These are phyloP conservation scores for Monosporozyma siamensis DNA, from an alignment of 805 yeast genomes.

Conservation along the genomic window DNA sequence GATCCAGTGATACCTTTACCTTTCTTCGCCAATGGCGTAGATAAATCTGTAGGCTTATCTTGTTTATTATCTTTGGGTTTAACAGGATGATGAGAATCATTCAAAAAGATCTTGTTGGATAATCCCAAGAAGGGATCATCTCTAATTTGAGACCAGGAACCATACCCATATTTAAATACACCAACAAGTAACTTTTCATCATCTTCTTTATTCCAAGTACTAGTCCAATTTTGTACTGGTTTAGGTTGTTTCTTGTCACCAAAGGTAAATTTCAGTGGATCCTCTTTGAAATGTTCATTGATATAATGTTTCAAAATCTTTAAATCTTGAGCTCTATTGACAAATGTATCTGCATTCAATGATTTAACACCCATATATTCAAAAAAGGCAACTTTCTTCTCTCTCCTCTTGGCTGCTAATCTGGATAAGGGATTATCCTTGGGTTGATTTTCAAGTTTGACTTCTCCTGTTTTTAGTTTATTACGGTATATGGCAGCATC, in stretches of 20 bases:
- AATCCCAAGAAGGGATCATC: slow-evolving; percentile 90
- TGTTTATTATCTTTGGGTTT: slow-evolving; percentile 7
- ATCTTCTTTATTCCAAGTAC: slow-evolving; percentile 74
- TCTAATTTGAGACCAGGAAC: slow-evolving; percentile 87
- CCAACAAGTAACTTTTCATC: slow-evolving; percentile 86
- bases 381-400: slow-evolving; percentile 81
- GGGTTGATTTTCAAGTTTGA: slow-evolving; percentile 25
- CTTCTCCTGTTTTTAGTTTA: slow-evolving; percentile 31
- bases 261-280: slow-evolving; percentile 53
- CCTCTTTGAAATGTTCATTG: slow-evolving; percentile 41
- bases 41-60: neutral
- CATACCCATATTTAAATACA: slow-evolving; percentile 86
- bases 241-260: slow-evolving; percentile 46
- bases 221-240: slow-evolving; percentile 83
- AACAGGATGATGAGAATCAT: slow-evolving; percentile 26
- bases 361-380: slow-evolving; percentile 82
- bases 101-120: slow-evolving; percentile 73
- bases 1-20: slow-evolving; percentile 25
- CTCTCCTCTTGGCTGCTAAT: slow-evolving; percentile 61
- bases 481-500: slow-evolving; percentile 49
- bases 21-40: slow-evolving; percentile 10
- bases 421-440: slow-evolving; percentile 40
- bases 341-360: slow-evolving; percentile 79
- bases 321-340: slow-evolving; percentile 82
- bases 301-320: slow-evolving; percentile 47